Percentiles rank a stretch among this genome's conserved stretches.
Evolutionary conservation across 1,284 basidiomycete species (phyloP).

Genomic region (Farysia itapuensis): DNA sequence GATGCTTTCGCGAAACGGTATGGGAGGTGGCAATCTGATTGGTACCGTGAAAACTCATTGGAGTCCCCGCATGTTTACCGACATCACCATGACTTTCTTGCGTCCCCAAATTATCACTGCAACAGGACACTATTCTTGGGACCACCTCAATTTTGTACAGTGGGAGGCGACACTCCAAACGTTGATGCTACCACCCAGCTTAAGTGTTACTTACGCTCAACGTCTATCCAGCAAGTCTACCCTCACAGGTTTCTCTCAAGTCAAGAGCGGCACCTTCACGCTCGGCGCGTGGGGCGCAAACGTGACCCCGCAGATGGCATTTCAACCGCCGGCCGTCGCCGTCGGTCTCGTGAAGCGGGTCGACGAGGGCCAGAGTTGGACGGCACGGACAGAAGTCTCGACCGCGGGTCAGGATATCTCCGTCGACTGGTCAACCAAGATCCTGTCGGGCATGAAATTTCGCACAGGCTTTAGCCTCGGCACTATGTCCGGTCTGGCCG

Average conservation of each 20-base stretch:
- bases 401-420: conserved; percentile 45
- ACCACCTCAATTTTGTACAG: conserved; percentile 61
- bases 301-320: conserved; percentile 5
- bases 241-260: conserved; percentile 52
- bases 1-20: conserved; percentile 60
- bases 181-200: conserved; percentile 57
- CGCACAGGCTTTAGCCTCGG: conserved; percentile 61
- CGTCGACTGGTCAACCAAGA: conserved; percentile 61
- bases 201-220: conserved; percentile 62
- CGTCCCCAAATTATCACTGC: conserved; percentile 62
- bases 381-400: conserved; percentile 33
- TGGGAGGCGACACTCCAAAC: conserved; percentile 52
- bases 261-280: conserved; percentile 62
- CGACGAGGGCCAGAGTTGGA: conserved; percentile 46
- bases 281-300: conserved; percentile 62
- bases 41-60: conserved; percentile 70
- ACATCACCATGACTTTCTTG: conserved; percentile 60
- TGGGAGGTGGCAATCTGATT: conserved; percentile 64
- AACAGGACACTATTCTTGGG: conserved; percentile 62
- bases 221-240: conserved; percentile 51
- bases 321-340: conserved; percentile 43
- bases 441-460: conserved; percentile 62
- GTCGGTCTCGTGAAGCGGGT: conserved; percentile 50
- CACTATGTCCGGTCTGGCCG: conserved; percentile 48
- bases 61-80: conserved; percentile 64